phyloP scores from a whole-genome alignment of 2,329 filamentous ascomycete genomes.

The Alternaria panax region DNA sequence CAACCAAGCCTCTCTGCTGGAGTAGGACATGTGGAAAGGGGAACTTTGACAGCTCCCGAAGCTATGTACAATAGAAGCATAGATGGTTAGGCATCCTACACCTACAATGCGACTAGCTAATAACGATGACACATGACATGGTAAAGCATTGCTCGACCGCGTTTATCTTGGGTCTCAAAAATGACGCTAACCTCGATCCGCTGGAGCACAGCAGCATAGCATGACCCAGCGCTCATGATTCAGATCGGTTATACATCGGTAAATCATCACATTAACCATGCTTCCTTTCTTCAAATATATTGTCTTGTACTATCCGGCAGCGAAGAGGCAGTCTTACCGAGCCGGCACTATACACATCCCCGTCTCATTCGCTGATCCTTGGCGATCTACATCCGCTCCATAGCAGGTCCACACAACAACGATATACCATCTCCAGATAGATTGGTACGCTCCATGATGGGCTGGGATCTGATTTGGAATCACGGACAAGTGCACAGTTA shows the following conservation, averaged over 20 bases:
- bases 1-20: constrained; percentile 93
- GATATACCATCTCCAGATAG: neutral
- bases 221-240: neutral
- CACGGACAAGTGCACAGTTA: neutral
- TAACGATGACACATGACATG: constrained; percentile 25
- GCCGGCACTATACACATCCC: constrained; percentile 4
- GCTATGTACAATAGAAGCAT: constrained; percentile 46
- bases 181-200: neutral
- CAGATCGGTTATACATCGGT: neutral
- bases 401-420: constrained; percentile 2
- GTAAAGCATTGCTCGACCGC: neutral
- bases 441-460: neutral
- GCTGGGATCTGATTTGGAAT: neutral
- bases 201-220: neutral
- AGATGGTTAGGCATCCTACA: constrained; percentile 27
- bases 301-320: constrained; percentile 3
- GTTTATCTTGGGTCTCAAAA: neutral
- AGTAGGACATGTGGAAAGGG: constrained; percentile 62
- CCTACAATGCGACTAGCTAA: constrained; percentile 24
- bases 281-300: neutral
- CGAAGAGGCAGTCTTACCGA: neutral
- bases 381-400: constrained; percentile 1
- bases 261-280: neutral
- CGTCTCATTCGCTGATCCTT: constrained; percentile 4
- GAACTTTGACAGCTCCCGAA: constrained; percentile 9